These are phyloP conservation scores for Trichoderma asperelloides DNA, from an alignment of 495 filamentous ascomycete genomes.

Conservation along the genomic window DNA sequence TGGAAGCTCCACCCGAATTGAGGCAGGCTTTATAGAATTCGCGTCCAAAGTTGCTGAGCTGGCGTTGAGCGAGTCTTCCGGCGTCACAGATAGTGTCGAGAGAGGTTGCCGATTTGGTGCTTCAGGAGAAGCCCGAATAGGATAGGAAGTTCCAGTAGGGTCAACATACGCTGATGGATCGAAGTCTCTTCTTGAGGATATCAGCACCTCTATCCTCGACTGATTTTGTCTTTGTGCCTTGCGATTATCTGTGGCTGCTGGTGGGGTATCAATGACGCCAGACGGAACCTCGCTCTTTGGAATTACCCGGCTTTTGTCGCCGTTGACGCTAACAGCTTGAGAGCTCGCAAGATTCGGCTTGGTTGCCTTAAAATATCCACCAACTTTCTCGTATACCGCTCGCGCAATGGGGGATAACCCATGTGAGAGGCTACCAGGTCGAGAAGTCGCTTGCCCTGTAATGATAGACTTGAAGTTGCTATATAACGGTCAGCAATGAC, in stretches of 20 bases:
- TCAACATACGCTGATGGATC: conserved; percentile 12
- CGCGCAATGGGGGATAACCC: neutral
- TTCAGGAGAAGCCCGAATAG: neutral
- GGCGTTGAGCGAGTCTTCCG: neutral
- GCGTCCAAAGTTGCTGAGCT: neutral
- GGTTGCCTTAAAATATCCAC: conserved; percentile 6
- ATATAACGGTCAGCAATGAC: neutral
- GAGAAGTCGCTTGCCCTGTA: neutral
- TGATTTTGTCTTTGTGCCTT: conserved; percentile 13
- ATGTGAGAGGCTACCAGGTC: conserved; percentile 1
- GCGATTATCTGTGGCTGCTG: neutral
- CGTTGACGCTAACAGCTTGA: neutral
- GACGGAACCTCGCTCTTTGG: too few species aligned
- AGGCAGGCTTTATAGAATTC: neutral
- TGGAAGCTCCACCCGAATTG: conserved; percentile 30
- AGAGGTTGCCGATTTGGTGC: neutral
- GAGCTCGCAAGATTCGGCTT: neutral
- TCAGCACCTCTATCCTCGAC: conserved; percentile 22
- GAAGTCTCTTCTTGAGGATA: conserved; percentile 25
- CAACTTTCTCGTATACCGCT: conserved; percentile 1
- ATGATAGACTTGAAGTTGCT: conserved; percentile 49
- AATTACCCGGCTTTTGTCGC: neutral
- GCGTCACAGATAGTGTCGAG: neutral
- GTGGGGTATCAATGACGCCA: neutral
- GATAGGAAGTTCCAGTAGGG: neutral